Base-by-base conservation (phyloP, 2,329 filamentous ascomycete genomes). In the Dendryphion nanum region DNA sequence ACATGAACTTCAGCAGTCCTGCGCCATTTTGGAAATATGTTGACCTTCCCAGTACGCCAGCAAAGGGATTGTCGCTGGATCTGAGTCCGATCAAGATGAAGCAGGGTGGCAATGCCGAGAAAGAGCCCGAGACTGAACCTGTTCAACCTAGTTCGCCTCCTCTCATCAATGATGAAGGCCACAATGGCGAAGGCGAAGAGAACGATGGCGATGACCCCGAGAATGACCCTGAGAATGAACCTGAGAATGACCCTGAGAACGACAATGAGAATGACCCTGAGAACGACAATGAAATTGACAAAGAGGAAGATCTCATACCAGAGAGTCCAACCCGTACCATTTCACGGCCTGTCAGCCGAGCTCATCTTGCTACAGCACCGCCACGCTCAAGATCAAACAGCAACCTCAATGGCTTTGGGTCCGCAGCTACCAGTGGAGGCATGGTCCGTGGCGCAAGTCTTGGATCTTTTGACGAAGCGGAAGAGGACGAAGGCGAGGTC, bases 21-120 rank as follows among this genome's bases (percentile, higher is more conserved):
- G 88, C 88, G 1, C 86, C 87, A 0, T 93, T 94, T 64, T 94
- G 88, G 88, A 89, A 87, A 63, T 93, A 86, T 64, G 82, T 85
- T 28, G 85, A 89, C 48, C 78, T 88, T 42, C 78, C 79, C 18
- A 87, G 82, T 63, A 90, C 86, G 2, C 86, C 86, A 2, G 70
- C 86, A 6, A 67, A 67, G 8, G 53, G 50, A n/a, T n/a, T n/a
- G 10, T 45, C 43, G 7, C 44, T 59, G 13, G 62, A 66, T 26
- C 42, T 63, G 8, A 66, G 60, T 30, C 61, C 63, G 1, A 66
- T 58, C 40, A 65, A 64, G 42, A 52, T 64, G 16, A 53, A 57
- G 29, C 57, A 44, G 35, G 42, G 52, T 16, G 50, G 40, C 3
- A 41, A 51, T 12, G 47, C 57, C n/a, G 58, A 57, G 5, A 59